Evolutionary conservation across 2,329 filamentous ascomycete genomes (phyloP).

Genomic region (Paramyrothecium roridum): DNA sequence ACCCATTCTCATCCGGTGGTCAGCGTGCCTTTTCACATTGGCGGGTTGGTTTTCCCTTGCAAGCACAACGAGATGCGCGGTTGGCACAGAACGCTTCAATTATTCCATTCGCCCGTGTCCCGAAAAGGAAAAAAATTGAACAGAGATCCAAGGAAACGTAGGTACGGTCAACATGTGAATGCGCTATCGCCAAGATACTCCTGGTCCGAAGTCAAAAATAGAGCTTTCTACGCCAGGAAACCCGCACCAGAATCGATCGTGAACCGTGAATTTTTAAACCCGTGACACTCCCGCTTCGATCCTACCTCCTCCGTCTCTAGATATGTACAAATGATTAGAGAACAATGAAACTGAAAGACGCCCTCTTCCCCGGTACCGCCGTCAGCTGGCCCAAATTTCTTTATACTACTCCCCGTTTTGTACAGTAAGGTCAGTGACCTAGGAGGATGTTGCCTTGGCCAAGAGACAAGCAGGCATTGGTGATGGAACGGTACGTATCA

Average conservation of each 20-base stretch:
- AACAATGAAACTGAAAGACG: neutral
- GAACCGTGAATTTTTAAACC: neutral
- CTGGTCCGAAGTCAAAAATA: neutral
- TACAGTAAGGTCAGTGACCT: neutral
- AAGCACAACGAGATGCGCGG: neutral
- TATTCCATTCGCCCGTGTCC: neutral
- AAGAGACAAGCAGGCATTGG: neutral
- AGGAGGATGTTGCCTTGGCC: no score
- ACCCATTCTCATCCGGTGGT: neutral
- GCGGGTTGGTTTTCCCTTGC: neutral
- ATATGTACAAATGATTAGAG: neutral
- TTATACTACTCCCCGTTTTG: neutral
- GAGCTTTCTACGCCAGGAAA: neutral
- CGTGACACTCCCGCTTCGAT: neutral
- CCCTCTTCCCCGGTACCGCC: no score
- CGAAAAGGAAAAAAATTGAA: neutral
- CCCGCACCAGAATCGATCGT: neutral
- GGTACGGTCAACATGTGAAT: neutral
- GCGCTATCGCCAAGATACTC: neutral
- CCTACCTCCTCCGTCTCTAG: neutral
- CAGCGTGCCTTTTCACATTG: neutral
- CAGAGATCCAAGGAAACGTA: neutral
- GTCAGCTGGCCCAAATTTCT: no score
- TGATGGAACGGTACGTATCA: neutral
- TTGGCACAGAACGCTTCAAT: neutral